Conservation (phyloP, 768 basidiomycete species). For the Pleurotus tuoliensis region DNA sequence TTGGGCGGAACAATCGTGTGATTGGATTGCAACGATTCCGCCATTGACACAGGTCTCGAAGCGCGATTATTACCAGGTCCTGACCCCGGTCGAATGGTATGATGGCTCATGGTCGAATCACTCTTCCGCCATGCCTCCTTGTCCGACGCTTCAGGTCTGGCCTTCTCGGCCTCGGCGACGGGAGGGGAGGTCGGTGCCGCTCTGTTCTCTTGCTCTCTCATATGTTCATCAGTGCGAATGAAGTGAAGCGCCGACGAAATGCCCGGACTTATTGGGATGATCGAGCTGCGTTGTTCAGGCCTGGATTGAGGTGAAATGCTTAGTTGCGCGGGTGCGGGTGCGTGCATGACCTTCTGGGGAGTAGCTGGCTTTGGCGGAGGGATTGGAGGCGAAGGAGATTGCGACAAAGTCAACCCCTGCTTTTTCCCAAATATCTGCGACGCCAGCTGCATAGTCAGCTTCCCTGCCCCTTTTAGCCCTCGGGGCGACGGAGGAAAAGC, state of each 20-base stretch:
- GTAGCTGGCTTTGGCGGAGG: slow-evolving; percentile 22
- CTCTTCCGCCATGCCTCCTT: slow-evolving; percentile 81
- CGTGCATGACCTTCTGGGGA: slow-evolving; percentile 4
- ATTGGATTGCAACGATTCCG: slow-evolving; percentile 71
- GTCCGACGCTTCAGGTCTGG: slow-evolving; percentile 17
- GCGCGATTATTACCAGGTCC: slow-evolving; percentile 37
- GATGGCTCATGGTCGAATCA: slow-evolving; percentile 77
- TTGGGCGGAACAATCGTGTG: slow-evolving; percentile 66
- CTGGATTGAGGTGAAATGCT: slow-evolving; percentile 1
- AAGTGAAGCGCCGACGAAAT: slow-evolving; percentile 57
- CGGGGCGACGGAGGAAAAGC: not conserved
- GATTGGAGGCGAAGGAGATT: slow-evolving; percentile 29
- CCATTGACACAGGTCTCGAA: slow-evolving; percentile 73
- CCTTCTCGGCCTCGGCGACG: slow-evolving; percentile 13
- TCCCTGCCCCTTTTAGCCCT: slow-evolving; percentile 22
- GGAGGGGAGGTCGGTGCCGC: not conserved
- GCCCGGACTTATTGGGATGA: slow-evolving; percentile 54
- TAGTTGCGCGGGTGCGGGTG: not conserved
- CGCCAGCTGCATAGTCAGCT: slow-evolving; percentile 40
- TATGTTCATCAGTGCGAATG: slow-evolving; percentile 39
- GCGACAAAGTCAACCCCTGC: slow-evolving; percentile 19
- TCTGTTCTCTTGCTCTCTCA: slow-evolving; percentile 16
- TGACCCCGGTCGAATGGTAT: slow-evolving; percentile 60
- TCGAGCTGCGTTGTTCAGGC: slow-evolving; percentile 40
- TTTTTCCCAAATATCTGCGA: slow-evolving; percentile 38